phyloP scores from a whole-genome alignment of 257 asterid genomes.

The Paulownia fortunei region DNA sequence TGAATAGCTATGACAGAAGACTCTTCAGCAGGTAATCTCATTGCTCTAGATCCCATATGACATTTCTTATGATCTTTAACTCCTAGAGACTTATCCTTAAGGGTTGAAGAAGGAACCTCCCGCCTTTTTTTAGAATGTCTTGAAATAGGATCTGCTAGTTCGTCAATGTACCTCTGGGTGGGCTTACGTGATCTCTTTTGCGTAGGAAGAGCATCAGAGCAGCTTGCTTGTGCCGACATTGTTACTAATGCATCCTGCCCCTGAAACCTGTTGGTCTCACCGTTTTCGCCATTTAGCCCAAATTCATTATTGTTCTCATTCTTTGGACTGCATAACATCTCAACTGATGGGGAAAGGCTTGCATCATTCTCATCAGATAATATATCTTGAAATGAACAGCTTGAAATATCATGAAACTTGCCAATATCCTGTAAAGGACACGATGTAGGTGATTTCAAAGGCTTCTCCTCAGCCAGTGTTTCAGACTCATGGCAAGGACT shows the following conservation, averaged over 20 bases:
- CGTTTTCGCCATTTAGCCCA: constrained; percentile 29
- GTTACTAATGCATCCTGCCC: constrained; percentile 31
- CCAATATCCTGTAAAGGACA: constrained; percentile 51
- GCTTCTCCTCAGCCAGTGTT: constrained; percentile 48
- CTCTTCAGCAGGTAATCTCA: constrained; percentile 58
- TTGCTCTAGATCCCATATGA: constrained; percentile 44
- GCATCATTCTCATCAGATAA: constrained; percentile 54
- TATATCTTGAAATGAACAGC: constrained; percentile 52
- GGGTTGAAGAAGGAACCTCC: constrained; percentile 47
- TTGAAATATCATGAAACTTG: constrained; percentile 63
- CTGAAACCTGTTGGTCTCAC: constrained; percentile 35
- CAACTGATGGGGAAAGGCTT: constrained; percentile 43
- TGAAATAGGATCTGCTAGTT: constrained; percentile 57
- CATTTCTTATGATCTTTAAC: constrained; percentile 59
- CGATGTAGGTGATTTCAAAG: constrained; percentile 48
- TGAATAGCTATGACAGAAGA: constrained; percentile 75
- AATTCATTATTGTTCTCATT: constrained; percentile 43
- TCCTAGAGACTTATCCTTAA: constrained; percentile 48
- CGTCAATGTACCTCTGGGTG: constrained; percentile 90
- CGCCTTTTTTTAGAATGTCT: constrained; percentile 49
- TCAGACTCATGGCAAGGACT: constrained; percentile 41
- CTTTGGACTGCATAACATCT: constrained; percentile 40
- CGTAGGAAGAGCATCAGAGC: constrained; percentile 38
- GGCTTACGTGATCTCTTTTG: constrained; percentile 91
- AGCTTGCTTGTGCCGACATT: constrained; percentile 32